Conservation (phyloP, 495 filamentous ascomycete species). For the Hypoxylon lenormandii region DNA sequence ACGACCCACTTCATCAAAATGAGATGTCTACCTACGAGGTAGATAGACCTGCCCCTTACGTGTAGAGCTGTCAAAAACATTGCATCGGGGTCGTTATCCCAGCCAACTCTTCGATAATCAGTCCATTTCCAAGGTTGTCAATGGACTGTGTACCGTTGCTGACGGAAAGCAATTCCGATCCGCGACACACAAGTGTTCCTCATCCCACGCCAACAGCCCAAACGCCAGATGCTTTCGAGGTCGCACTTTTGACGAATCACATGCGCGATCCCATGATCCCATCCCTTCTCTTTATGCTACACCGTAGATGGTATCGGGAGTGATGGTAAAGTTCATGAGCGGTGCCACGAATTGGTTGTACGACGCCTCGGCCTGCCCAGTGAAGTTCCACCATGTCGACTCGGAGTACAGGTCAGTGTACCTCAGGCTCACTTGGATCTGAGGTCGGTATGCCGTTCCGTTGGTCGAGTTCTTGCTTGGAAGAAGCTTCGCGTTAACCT, state of each 20-base stretch:
- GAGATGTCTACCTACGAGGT: not conserved
- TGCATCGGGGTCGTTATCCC: too few relatives aligned
- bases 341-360: constrained; percentile 46
- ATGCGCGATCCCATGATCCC: constrained; percentile 20
- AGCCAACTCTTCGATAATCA: not conserved
- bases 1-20: not conserved
- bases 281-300: constrained; percentile 42
- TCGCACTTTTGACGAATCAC: constrained; percentile 30
- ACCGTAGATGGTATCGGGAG: constrained; percentile 45
- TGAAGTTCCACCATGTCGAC: constrained; percentile 52
- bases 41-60: not conserved
- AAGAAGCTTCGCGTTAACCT: constrained; percentile 48
- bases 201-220: constrained; percentile 22
- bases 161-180: constrained; percentile 15
- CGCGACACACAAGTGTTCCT: constrained; percentile 36
- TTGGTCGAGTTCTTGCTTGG: constrained; percentile 28
- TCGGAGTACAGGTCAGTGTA: constrained; percentile 42
- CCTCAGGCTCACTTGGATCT: constrained; percentile 47
- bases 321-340: constrained; percentile 49
- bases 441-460: constrained; percentile 33
- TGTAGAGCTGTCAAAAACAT: not conserved
- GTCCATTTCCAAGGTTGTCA: not conserved
- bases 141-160: constrained; percentile 2
- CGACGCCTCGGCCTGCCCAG: constrained; percentile 45
- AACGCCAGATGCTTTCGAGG: constrained; percentile 6